phyloP scores from a whole-genome alignment of 352 stramenopile genomes.

The Phytopythium delawarense region DNA sequence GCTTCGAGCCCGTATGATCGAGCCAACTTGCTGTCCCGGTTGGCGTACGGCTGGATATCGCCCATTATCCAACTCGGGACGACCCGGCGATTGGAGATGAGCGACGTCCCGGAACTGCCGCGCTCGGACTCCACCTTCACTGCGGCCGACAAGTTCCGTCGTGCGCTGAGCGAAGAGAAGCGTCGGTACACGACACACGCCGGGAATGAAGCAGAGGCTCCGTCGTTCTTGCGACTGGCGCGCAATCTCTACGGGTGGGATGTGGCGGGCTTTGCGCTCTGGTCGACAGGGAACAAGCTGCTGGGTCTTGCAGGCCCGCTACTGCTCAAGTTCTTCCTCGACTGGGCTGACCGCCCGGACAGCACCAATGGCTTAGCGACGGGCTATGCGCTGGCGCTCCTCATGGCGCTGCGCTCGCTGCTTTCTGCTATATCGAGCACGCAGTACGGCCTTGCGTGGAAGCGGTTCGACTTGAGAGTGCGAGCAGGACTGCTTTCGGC shows the following conservation, averaged over 20 bases:
- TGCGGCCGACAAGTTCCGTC: slow-evolving; percentile 39
- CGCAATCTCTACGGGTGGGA: slow-evolving; percentile 55
- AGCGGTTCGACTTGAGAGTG: slow-evolving; percentile 71
- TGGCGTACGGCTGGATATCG: slow-evolving; percentile 70
- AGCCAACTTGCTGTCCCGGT: slow-evolving; percentile 44
- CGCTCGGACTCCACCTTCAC: slow-evolving; percentile 37
- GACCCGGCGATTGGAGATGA: slow-evolving; percentile 47
- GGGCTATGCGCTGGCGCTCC: slow-evolving; percentile 54
- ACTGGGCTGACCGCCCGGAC: slow-evolving; percentile 49
- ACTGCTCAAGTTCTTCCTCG: slow-evolving; percentile 78
- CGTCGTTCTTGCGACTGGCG: slow-evolving; percentile 55
- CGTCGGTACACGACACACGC: neutral
- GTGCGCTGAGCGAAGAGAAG: slow-evolving; percentile 35
- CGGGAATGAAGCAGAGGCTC: neutral
- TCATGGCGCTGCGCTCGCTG: slow-evolving; percentile 52
- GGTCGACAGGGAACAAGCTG: slow-evolving; percentile 71
- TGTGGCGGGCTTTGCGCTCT: slow-evolving; percentile 49
- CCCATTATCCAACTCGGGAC: slow-evolving; percentile 54
- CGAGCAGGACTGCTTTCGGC: slow-evolving; percentile 62
- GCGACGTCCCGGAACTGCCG: slow-evolving; percentile 56
- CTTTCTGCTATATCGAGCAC: slow-evolving; percentile 58
- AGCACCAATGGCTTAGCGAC: slow-evolving; percentile 23
- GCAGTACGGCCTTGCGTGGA: slow-evolving; percentile 77
- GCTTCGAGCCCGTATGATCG: slow-evolving; percentile 41
- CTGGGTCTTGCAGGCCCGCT: slow-evolving; percentile 62